Evolutionary conservation across 805 yeast genomes (phyloP).

Genomic region (Jamesozyma rosinii): DNA sequence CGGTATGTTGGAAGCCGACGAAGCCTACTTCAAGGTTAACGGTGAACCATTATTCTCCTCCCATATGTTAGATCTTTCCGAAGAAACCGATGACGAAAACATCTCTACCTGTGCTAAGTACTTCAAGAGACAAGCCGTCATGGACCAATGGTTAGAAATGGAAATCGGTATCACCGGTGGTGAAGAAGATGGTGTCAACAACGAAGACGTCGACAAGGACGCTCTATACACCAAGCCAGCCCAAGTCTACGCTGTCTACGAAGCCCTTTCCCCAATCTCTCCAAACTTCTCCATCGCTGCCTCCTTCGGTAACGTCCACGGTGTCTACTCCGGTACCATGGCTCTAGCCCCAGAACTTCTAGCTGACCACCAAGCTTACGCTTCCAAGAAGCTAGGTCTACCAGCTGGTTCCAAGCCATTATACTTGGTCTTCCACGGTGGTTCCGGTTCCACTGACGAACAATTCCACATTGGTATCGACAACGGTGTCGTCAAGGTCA

Average conservation of each 20-base stretch:
- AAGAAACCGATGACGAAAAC: slow-evolving; percentile 94
- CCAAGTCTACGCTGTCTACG: slow-evolving; percentile 84
- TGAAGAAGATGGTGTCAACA: slow-evolving; percentile 99
- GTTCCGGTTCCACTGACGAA: slow-evolving; percentile 90
- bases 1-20: slow-evolving; percentile 95
- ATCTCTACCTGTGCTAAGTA: slow-evolving; percentile 88
- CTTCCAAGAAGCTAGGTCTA: slow-evolving; percentile 55
- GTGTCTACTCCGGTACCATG: slow-evolving; percentile 99
- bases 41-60: slow-evolving; percentile 97
- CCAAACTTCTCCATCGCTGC: slow-evolving; percentile 99
- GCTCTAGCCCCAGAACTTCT: slow-evolving; percentile 83
- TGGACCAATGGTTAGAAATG: slow-evolving; percentile 98
- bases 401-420: slow-evolving; percentile 53
- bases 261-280: slow-evolving; percentile 81
- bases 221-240: slow-evolving; percentile 89
- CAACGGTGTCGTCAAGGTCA: slow-evolving; percentile 96
- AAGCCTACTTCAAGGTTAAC: slow-evolving; percentile 73
- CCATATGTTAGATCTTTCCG: slow-evolving; percentile 97
- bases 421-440: slow-evolving; percentile 99
- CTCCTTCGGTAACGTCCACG: slow-evolving; percentile 98
- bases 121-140: slow-evolving; percentile 86
- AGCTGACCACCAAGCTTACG: slow-evolving; percentile 91
- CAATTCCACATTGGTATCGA: slow-evolving; percentile 88
- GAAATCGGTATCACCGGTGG: slow-evolving; percentile 99
- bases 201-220: slow-evolving; percentile 83